Conservation (phyloP, 2,329 filamentous ascomycete genomes). For the Colletotrichum liriopes region DNA sequence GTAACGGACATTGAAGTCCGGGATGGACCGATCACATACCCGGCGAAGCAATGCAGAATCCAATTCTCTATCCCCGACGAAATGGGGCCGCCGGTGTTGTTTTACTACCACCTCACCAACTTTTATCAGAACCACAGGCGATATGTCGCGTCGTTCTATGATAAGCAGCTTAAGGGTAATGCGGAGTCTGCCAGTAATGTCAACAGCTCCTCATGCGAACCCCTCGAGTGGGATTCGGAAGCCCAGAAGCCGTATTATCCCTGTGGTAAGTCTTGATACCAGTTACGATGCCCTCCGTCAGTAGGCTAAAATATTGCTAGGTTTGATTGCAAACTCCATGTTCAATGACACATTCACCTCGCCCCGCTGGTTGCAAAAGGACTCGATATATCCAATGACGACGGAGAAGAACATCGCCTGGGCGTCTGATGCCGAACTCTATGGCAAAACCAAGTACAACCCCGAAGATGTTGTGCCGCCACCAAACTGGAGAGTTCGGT, state of each 20-base stretch:
- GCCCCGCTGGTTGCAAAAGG: conserved; percentile 69
- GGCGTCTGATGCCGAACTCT: conserved; percentile 85
- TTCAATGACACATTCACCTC: conserved; percentile 93
- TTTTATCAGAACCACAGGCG: conserved; percentile 99
- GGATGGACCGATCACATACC: conserved; percentile 53
- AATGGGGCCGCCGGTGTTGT: conserved; percentile 85
- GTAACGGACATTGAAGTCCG: conserved; percentile 58
- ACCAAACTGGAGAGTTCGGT: conserved; percentile 85
- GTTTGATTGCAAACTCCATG: conserved; percentile 94
- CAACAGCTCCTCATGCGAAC: conserved; percentile 79
- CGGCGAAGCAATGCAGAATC: conserved; percentile 76
- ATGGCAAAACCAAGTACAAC: conserved; percentile 79
- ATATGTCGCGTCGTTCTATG: conserved; percentile 92
- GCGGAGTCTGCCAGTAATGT: conserved; percentile 74
- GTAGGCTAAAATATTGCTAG: neutral
- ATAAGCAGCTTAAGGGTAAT: conserved; percentile 84
- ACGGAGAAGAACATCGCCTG: conserved; percentile 85
- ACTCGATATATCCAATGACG: conserved; percentile 80
- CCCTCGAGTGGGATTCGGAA: conserved; percentile 71
- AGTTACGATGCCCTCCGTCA: neutral
- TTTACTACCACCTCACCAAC: conserved; percentile 97
- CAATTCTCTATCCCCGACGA: conserved; percentile 85
- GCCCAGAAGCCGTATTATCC: conserved; percentile 87
- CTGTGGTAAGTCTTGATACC: conserved; percentile 67
- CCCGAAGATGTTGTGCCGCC: conserved; percentile 81